Conservation (phyloP, 2,329 filamentous ascomycete genomes). For the Westerdykella ornata region DNA sequence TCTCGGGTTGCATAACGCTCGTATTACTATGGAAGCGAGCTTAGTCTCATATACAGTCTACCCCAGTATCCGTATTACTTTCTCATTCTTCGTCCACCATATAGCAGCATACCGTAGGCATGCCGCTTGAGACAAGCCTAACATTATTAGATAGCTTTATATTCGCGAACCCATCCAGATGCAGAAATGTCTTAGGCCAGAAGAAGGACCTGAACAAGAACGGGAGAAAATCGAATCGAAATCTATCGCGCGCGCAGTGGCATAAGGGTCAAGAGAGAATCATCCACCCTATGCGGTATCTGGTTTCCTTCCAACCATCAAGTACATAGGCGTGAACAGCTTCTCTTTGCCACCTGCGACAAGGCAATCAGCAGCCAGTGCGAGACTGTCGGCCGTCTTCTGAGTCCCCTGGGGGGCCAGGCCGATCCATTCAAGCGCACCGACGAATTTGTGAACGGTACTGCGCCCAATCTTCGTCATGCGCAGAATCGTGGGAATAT, state of each 20-base stretch:
- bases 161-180: too few species aligned
- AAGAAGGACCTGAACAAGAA: too few species aligned
- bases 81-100: too few species aligned
- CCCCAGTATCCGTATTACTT: too few species aligned
- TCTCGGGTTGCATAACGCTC: too few species aligned
- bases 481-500: conserved; percentile 74
- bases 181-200: too few species aligned
- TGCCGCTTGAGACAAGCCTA: too few species aligned
- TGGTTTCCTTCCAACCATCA: conserved; percentile 94
- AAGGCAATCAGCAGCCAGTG: conserved; percentile 71
- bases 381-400: conserved; percentile 91
- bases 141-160: too few species aligned
- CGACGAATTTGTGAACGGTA: conserved; percentile 69
- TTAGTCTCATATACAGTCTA: too few species aligned
- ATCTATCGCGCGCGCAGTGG: neutral
- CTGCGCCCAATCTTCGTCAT: conserved; percentile 82
- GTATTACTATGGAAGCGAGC: too few species aligned
- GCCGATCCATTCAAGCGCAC: conserved; percentile 64
- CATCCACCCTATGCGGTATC: conserved; percentile 17
- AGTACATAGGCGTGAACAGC: conserved; percentile 97
- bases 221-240: too few species aligned
- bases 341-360: conserved; percentile 81
- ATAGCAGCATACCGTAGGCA: too few species aligned
- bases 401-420: conserved; percentile 77
- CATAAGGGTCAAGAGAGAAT: neutral